A percentile compares a stretch with the other conserved stretches of the same genome.
These are phyloP conservation scores for Vanrija sp. DNA, from an alignment of 1,284 basidiomycete genomes.

Conservation along the genomic window DNA sequence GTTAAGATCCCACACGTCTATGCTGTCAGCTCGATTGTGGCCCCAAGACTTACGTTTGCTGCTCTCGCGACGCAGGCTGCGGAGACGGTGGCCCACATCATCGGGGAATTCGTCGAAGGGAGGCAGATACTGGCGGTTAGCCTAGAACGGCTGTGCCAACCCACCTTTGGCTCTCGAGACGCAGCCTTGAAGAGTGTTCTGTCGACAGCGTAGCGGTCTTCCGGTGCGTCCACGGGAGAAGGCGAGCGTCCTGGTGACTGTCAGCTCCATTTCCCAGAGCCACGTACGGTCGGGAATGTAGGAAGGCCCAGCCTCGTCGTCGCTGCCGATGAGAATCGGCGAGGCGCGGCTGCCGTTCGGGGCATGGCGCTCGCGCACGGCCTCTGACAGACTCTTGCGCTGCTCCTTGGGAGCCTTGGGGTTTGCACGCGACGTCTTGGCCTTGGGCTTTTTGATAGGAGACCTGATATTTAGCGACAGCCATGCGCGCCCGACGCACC, in stretches of 20 bases:
- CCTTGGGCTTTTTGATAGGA: slow-evolving; percentile 6
- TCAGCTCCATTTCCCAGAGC: neutral
- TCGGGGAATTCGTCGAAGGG: slow-evolving; percentile 31
- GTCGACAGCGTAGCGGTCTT: slow-evolving; percentile 18
- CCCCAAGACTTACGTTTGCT: slow-evolving; percentile 19
- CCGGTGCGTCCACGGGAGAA: slow-evolving; percentile 2
- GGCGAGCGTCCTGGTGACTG: slow-evolving; percentile 7
- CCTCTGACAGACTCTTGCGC: slow-evolving; percentile 13
- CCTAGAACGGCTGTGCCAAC: neutral
- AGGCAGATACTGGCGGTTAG: slow-evolving; percentile 24
- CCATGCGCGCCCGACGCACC: slow-evolving; percentile 21
- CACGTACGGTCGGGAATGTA: neutral
- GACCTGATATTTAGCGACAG: slow-evolving; percentile 6
- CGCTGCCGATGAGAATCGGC: slow-evolving; percentile 16
- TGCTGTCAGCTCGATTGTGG: neutral
- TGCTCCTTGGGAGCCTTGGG: slow-evolving; percentile 3
- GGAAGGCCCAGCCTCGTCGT: slow-evolving; percentile 7
- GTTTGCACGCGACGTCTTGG: neutral
- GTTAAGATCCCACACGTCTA: slow-evolving; percentile 30
- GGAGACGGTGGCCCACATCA: slow-evolving; percentile 22
- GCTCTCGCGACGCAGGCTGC: slow-evolving; percentile 21
- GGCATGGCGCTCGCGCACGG: slow-evolving; percentile 1
- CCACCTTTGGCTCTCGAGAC: slow-evolving; percentile 23
- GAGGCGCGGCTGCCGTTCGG: neutral
- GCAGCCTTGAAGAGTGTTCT: slow-evolving; percentile 27